A percentile compares a stretch with the other conserved stretches of the same genome.
Evolutionary conservation across 768 basidiomycete genomes (phyloP).

Genomic region (Pulveroboletus ravenelii): DNA sequence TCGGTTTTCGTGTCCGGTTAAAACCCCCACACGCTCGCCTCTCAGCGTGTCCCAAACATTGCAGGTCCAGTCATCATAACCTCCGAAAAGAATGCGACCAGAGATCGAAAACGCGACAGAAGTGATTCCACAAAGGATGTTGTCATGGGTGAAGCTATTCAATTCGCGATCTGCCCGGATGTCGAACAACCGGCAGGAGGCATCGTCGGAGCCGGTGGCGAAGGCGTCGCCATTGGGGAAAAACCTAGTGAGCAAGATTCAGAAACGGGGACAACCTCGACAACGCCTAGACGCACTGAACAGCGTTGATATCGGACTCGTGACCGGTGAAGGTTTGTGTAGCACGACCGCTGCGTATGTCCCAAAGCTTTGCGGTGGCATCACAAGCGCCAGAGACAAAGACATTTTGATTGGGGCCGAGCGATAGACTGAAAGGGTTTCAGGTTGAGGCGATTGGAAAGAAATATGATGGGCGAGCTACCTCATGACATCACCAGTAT

Average conservation of each 20-base stretch:
- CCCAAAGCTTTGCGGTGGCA: constrained; percentile 98
- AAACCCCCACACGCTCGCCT: constrained; percentile 95
- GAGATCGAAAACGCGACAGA: constrained; percentile 99
- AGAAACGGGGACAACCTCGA: not conserved
- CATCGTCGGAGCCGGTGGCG: constrained; percentile 97
- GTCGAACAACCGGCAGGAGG: constrained; percentile 96
- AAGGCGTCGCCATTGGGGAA: constrained; percentile 99
- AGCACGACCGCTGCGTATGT: constrained; percentile 95
- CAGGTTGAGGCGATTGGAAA: constrained; percentile 8
- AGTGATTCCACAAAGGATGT: constrained; percentile 97
- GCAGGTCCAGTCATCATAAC: constrained; percentile 99
- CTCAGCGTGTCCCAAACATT: constrained; percentile 99
- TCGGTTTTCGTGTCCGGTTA: constrained; percentile 97
- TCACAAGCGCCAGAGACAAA: constrained; percentile 99
- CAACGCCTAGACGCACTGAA: constrained; percentile 62
- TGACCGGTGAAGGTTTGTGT: constrained; percentile 99
- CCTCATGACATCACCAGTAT: constrained; percentile 99
- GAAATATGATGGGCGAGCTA: constrained; percentile 28
- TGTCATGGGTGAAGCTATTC: constrained; percentile 96
- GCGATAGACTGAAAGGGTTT: constrained; percentile 63
- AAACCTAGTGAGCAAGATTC: constrained; percentile 53
- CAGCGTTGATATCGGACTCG: constrained; percentile 98
- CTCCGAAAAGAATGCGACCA: constrained; percentile 94
- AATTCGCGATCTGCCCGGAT: constrained; percentile 96
- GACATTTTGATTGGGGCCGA: constrained; percentile 88